A percentile compares a stretch with the other conserved stretches of the same genome.
Conservation (phyloP, 495 filamentous ascomycete species). For the Penicillium bialowiezense region DNA sequence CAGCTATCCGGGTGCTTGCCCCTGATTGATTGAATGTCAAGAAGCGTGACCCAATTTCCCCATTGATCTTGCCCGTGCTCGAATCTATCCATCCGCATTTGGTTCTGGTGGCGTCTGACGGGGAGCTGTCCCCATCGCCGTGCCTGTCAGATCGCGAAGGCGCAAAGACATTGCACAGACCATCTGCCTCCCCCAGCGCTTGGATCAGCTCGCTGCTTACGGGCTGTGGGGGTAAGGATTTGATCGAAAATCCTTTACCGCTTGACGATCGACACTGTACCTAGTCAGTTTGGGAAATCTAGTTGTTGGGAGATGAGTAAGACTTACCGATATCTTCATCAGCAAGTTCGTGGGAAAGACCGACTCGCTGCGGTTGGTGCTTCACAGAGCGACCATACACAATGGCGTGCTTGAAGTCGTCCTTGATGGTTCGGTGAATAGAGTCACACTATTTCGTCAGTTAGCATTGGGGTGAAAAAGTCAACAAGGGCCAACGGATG, state of each 20-base stretch:
- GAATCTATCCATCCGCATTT: slow-evolving; percentile 30
- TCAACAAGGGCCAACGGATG: neutral
- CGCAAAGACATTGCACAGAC: slow-evolving; percentile 23
- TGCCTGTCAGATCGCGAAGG: slow-evolving; percentile 24
- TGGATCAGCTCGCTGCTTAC: slow-evolving; percentile 29
- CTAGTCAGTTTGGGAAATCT: slow-evolving; percentile 33
- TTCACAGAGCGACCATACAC: slow-evolving; percentile 98
- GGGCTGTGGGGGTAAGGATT: slow-evolving; percentile 24
- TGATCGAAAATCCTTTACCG: slow-evolving; percentile 54
- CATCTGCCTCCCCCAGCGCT: slow-evolving; percentile 25
- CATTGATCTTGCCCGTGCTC: slow-evolving; percentile 32
- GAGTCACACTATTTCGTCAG: slow-evolving; percentile 71
- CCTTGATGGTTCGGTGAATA: slow-evolving; percentile 93
- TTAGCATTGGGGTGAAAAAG: neutral
- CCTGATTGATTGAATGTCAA: slow-evolving; percentile 17
- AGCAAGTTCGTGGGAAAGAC: slow-evolving; percentile 82
- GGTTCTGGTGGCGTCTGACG: slow-evolving; percentile 29
- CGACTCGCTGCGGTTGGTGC: slow-evolving; percentile 96
- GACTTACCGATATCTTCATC: slow-evolving; percentile 96
- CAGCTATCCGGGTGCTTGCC: slow-evolving; percentile 10
- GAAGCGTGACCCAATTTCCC: slow-evolving; percentile 24
- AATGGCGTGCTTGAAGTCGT: slow-evolving; percentile 92
- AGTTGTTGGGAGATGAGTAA: neutral
- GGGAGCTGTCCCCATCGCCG: slow-evolving; percentile 23
- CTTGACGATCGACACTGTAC: slow-evolving; percentile 88